Evolutionary conservation across 176 grass and related monocot genomes (phyloP), one percentile per base, ranked within the genome.

Genomic region (Cenchrus americanus): DNA sequence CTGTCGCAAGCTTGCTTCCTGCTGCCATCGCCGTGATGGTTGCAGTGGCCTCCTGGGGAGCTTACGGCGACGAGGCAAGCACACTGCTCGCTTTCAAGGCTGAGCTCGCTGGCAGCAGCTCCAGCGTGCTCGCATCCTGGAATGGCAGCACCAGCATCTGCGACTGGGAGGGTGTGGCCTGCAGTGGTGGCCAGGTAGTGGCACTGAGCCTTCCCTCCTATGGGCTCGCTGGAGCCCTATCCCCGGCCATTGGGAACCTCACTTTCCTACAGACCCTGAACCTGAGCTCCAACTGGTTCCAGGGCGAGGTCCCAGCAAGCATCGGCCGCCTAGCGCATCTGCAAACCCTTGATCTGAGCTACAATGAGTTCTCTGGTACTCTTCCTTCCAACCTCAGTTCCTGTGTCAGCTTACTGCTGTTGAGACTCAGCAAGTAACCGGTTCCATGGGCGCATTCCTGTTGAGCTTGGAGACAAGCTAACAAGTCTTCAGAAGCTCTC

Each of bases 261-360:
- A 63, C 76, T 4, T 73, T 32, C 58, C 47, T 73, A 11, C 46
- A 1, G 14, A 55, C 2, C 0, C 76, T 86, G 7, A 80, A 86
- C 23, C 77, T 86, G 76, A 86, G n/a, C 59, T 73, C 23, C 77
- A 86, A 66, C 0, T 74, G 77, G 69, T 37, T 86, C 15, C 69
- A 10, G 0, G 76, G 76, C 2, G 34, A 73, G 1, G 9, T 66
- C 34, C 77, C 77, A 1, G 13, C 32, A 22, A 73, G 57, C 66
- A 64, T 86, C 0, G 67, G 76, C 21, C 57, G 32, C 6, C 0
- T 1, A 44, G 43, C 2, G 1, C n/a, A 11, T 21, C 58, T 80
- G 15, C 32, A 47, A 0, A 48, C 2, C 1, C 84, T 80, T n/a
- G 84, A 66, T 6, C 57, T 80, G n/a, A 55, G 84, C 22, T 41